These are phyloP conservation scores for Achaetomium macrosporum DNA, from an alignment of 2,329 filamentous ascomycete genomes.

Conservation along the genomic window DNA sequence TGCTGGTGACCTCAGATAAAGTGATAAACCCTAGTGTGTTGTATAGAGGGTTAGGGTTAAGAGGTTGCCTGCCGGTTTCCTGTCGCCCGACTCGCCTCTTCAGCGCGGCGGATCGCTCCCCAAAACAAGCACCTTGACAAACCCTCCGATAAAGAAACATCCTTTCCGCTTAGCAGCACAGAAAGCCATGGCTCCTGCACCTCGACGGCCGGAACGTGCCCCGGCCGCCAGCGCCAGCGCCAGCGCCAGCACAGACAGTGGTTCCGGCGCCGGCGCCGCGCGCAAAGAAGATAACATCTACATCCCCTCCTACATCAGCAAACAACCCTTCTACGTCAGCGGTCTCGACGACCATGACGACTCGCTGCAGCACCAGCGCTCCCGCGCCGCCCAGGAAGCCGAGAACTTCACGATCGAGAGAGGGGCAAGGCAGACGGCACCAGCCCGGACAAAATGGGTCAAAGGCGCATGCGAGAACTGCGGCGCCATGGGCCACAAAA, in stretches of 20 bases:
- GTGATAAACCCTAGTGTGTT: no score
- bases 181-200: constrained; percentile 20
- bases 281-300: constrained; percentile 95
- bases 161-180: not conserved
- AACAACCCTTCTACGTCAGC: constrained; percentile 90
- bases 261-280: constrained; percentile 35
- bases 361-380: constrained; percentile 93
- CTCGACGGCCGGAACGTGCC: constrained; percentile 14
- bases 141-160: not conserved
- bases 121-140: not conserved
- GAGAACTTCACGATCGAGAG: constrained; percentile 69
- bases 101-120: not conserved
- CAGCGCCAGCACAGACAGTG: constrained; percentile 16
- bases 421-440: constrained; percentile 74
- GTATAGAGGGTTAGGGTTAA: no score
- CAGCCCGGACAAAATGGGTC: constrained; percentile 90
- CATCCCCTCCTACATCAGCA: constrained; percentile 96
- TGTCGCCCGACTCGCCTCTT: no score
- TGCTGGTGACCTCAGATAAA: no score
- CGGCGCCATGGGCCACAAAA: constrained; percentile 93
- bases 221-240: constrained; percentile 9
- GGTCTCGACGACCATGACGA: constrained; percentile 64
- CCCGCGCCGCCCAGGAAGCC: constrained; percentile 47
- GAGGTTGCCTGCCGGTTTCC: no score
- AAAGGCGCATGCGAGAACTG: constrained; percentile 99